phyloP scores from a whole-genome alignment of 768 basidiomycete genomes.

The Hirschioporus abietinus region DNA sequence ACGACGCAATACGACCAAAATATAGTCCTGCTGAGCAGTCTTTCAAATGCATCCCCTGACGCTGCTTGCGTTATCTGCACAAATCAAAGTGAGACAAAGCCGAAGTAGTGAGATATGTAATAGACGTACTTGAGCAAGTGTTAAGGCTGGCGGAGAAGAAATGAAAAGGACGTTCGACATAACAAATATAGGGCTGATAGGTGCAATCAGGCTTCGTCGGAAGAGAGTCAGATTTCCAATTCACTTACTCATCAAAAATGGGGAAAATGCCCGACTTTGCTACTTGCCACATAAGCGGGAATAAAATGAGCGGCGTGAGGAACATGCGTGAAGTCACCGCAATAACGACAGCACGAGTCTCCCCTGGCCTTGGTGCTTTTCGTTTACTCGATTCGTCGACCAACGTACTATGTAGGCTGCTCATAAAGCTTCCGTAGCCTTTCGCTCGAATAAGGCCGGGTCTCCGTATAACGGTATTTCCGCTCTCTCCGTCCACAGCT shows the following conservation, averaged over 20 bases:
- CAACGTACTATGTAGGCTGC: slow-evolving; percentile 31
- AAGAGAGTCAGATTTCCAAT: slow-evolving; percentile 3
- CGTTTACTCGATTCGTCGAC: neutral
- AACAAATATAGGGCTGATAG: slow-evolving; percentile 74
- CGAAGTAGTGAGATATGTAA: too few species aligned
- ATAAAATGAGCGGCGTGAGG: slow-evolving; percentile 68
- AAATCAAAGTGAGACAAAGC: neutral
- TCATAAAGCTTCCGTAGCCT: slow-evolving; percentile 31
- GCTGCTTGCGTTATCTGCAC: slow-evolving; percentile 78
- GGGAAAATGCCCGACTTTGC: slow-evolving; percentile 51
- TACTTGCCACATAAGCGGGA: slow-evolving; percentile 69
- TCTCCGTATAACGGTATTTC: neutral
- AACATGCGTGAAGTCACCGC: slow-evolving; percentile 83
- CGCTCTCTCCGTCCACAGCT: neutral
- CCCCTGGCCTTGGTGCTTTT: slow-evolving; percentile 41
- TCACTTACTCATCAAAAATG: slow-evolving; percentile 72
- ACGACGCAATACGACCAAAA: slow-evolving; percentile 90
- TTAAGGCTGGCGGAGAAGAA: slow-evolving; percentile 75
- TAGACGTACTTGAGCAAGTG: slow-evolving; percentile 47
- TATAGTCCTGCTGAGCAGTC: slow-evolving; percentile 85
- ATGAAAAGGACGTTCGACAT: slow-evolving; percentile 83
- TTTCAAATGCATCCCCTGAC: slow-evolving; percentile 84
- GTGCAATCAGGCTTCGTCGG: slow-evolving; percentile 9
- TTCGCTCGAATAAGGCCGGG: slow-evolving; percentile 15
- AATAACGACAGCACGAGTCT: slow-evolving; percentile 76